Conservation (phyloP, 1,284 basidiomycete genomes). For the Erythrobasidium hasegawianum region DNA sequence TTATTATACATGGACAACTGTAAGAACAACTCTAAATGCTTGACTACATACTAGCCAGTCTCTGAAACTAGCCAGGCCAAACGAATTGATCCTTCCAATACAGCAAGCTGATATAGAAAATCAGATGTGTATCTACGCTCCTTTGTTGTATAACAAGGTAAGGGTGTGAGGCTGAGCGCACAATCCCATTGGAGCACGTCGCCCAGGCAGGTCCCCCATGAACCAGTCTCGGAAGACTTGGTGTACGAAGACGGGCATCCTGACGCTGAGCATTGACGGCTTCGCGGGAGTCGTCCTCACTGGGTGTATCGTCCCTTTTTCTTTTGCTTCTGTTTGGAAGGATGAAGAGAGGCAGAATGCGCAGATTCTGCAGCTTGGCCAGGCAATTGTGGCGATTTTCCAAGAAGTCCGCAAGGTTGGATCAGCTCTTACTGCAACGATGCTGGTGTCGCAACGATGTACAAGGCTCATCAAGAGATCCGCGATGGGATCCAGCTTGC, state of each 20-base stretch:
- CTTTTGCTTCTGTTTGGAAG: slow-evolving; percentile 31
- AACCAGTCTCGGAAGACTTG: no score
- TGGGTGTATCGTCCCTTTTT: slow-evolving; percentile 31
- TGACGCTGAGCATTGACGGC: not conserved
- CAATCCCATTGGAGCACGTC: slow-evolving; percentile 12
- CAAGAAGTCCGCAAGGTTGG: no score
- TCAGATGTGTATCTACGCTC: slow-evolving; percentile 34
- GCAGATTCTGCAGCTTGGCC: no score
- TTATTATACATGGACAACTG: no score
- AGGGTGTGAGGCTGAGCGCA: slow-evolving; percentile 35
- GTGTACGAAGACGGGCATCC: slow-evolving; percentile 1
- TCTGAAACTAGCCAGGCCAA: no score
- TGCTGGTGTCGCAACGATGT: no score
- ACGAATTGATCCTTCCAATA: not conserved
- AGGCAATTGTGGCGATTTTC: no score
- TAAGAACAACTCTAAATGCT: no score
- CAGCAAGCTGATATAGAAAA: slow-evolving; percentile 6
- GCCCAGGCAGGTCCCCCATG: slow-evolving; percentile 7
- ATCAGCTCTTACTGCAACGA: no score
- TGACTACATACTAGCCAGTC: no score
- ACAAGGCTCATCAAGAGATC: no score
- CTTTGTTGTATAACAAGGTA: slow-evolving; percentile 32
- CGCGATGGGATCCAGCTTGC: no score
- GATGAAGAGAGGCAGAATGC: slow-evolving; percentile 18
- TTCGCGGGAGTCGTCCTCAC: slow-evolving; percentile 26